Base-by-base conservation (phyloP, 2,329 filamentous ascomycete species). In the Dactylonectria estremocensis region DNA sequence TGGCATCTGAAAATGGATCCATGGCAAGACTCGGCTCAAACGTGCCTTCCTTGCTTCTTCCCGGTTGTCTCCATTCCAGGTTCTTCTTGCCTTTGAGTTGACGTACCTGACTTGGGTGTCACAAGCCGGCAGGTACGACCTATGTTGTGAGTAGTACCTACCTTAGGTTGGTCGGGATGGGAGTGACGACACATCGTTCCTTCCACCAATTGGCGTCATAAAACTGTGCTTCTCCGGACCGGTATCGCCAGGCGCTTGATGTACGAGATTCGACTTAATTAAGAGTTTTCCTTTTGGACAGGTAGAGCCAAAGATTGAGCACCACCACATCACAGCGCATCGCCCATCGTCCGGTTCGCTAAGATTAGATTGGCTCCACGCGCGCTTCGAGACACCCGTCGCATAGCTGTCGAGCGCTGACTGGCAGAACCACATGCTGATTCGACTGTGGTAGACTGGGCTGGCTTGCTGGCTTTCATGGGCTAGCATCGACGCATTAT, bases 241-340 rank as follows among this genome's bases (percentile, higher is more conserved):
- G 40, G 40, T n/a, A n/a, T 46, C 40, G 22, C 35, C 56, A 59
- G 45, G 28, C 18, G 56, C 59, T 54, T 28, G 37, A 20, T 24
- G 33, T 22, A 52, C 22, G 58, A 35, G 37, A 57, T 24, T 43
- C 52, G 45, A 48, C 10, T 50, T 48, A 56, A 45, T 52, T 48
- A 56, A 35, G 52, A 43, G 49, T 45, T 49, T 4, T 14, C 6
- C 52, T 57, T 31, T 22, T 8, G 31, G 31, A 33, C 49, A 18
- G 14, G 49, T 33, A 35, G 33, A 67, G 66, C 73, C 70, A 68
- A 56, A 63, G 61, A 49, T 18, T 33, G 37, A 64, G 73, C 70
- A 74, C 45, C 67, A 75, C 74, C 69, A 75, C 71, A 74, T 75
- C 73, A 74, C 64, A 69, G 74, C 71, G 69, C 72, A 73, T 75